Evolutionary conservation across 1,284 basidiomycete genomes (phyloP).

Genomic region (Trametes versicolor): DNA sequence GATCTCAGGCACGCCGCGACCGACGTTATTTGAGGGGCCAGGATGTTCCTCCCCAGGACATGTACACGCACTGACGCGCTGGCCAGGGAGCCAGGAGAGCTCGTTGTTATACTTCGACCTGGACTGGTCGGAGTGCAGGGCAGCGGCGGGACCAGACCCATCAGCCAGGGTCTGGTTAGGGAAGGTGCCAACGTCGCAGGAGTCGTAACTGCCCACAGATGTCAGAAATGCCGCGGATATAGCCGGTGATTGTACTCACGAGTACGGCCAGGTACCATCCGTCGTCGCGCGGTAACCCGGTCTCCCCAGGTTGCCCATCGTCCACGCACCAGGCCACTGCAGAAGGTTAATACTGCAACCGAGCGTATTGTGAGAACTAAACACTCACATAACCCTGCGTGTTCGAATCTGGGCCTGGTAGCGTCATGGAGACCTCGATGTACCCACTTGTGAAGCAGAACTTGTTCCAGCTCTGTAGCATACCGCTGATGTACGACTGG

Average conservation of each 20-base stretch:
- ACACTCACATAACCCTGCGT: slow-evolving; percentile 49
- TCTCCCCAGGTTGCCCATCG: slow-evolving; percentile 91
- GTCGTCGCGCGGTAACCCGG: slow-evolving; percentile 86
- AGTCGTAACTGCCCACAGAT: slow-evolving; percentile 65
- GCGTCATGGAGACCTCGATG: slow-evolving; percentile 61
- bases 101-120: slow-evolving; percentile 54
- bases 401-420: slow-evolving; percentile 49
- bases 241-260: slow-evolving; percentile 36
- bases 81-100: slow-evolving; percentile 59
- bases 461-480: slow-evolving; percentile 85
- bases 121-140: slow-evolving; percentile 57
- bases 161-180: slow-evolving; percentile 75
- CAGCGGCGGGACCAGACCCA: slow-evolving; percentile 56
- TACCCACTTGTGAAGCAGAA: slow-evolving; percentile 87
- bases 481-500: slow-evolving; percentile 73
- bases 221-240: not conserved
- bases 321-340: slow-evolving; percentile 83
- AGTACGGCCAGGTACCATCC: slow-evolving; percentile 83
- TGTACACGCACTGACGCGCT: slow-evolving; percentile 68
- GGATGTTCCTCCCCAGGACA: slow-evolving; percentile 87
- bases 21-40: slow-evolving; percentile 72
- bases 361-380: not conserved
- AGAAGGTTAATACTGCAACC: not conserved
- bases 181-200: slow-evolving; percentile 87
- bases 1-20: slow-evolving; percentile 88